Percentiles rank a stretch among this genome's conserved stretches.
Conservation (phyloP, 2,329 filamentous ascomycete genomes). For the Leptographium flavum region DNA sequence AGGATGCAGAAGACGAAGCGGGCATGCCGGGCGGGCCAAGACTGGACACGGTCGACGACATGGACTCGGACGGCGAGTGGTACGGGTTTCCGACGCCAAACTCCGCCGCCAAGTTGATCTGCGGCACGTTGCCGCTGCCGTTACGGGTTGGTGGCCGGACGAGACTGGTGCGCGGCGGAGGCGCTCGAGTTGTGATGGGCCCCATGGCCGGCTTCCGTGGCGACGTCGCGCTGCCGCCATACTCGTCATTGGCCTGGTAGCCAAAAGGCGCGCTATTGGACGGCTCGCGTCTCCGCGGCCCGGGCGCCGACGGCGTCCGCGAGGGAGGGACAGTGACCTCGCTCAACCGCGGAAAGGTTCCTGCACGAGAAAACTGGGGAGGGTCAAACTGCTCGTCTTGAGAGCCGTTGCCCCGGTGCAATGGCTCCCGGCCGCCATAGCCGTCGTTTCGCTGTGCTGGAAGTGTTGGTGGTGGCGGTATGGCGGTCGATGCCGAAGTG, state of each 20-base stretch:
- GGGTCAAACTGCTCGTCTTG: constrained; percentile 23
- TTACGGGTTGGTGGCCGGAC: constrained; percentile 26
- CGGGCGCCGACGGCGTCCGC: constrained; percentile 34
- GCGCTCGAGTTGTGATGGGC: constrained; percentile 35
- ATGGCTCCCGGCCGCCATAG: constrained; percentile 43
- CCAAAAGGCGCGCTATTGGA: constrained; percentile 11
- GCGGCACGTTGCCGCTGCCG: constrained; percentile 20
- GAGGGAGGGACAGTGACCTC: constrained; percentile 22
- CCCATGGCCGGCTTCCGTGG: constrained; percentile 24
- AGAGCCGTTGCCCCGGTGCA: constrained; percentile 14
- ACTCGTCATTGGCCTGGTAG: background rate
- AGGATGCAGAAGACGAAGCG: constrained; percentile 1
- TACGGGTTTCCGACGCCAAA: constrained; percentile 50
- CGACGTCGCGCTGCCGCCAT: constrained; percentile 9
- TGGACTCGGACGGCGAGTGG: constrained; percentile 48
- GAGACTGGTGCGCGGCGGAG: constrained; percentile 36
- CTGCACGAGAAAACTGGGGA: constrained; percentile 28
- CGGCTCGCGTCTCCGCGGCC: constrained; percentile 19
- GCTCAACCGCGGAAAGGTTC: constrained; percentile 35
- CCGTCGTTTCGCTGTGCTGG: constrained; percentile 33
- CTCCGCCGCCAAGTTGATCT: constrained; percentile 42
- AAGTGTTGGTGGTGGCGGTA: constrained; percentile 22
- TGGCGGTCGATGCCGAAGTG: background rate
- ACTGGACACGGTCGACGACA: constrained; percentile 48
- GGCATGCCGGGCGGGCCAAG: constrained; percentile 3